Percentiles rank a stretch among this genome's conserved stretches.
Conservation (phyloP, 306 rosid genomes). For the Psophocarpus tetragonolobus region DNA sequence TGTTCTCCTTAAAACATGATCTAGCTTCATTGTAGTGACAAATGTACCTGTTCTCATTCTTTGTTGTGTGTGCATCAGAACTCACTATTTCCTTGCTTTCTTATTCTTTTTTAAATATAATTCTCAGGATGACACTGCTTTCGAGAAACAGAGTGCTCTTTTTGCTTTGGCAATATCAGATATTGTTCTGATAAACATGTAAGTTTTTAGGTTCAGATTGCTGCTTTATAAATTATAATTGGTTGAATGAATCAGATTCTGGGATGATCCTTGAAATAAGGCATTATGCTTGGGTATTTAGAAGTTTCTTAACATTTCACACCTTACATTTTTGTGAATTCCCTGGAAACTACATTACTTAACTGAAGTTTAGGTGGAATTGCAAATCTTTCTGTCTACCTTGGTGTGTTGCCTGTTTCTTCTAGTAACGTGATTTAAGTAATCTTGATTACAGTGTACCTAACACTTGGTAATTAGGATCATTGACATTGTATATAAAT, state of each 20-base stretch:
- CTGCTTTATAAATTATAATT: slow-evolving; percentile 33
- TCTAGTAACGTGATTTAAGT: slow-evolving; percentile 8
- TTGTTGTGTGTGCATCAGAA: not conserved
- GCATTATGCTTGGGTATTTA: slow-evolving; percentile 6
- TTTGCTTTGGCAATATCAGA: slow-evolving; percentile 89
- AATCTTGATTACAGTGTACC: slow-evolving; percentile 8
- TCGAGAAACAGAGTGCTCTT: slow-evolving; percentile 96
- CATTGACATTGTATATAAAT: not conserved
- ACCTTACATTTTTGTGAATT: not conserved
- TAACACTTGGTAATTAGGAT: not conserved
- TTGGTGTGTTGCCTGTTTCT: slow-evolving; percentile 12
- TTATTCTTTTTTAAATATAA: slow-evolving; percentile 7
- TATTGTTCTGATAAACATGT: slow-evolving; percentile 85
- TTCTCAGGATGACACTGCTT: slow-evolving; percentile 88
- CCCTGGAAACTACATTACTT: slow-evolving; percentile 28
- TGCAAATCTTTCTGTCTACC: slow-evolving; percentile 13
- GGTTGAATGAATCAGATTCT: slow-evolving; percentile 16
- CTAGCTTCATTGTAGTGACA: slow-evolving; percentile 4
- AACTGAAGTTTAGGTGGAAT: slow-evolving; percentile 13
- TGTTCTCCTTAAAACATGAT: not conserved
- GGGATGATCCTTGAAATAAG: slow-evolving; percentile 20
- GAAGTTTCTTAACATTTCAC: slow-evolving; percentile 23
- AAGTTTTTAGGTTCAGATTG: slow-evolving; percentile 42
- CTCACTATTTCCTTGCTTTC: slow-evolving; percentile 21
- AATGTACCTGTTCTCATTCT: not conserved